Evolutionary conservation across 2,329 filamentous ascomycete species (phyloP), one percentile per base, ranked within the genome.

Genomic region (Phyllosticta citriasiana): DNA sequence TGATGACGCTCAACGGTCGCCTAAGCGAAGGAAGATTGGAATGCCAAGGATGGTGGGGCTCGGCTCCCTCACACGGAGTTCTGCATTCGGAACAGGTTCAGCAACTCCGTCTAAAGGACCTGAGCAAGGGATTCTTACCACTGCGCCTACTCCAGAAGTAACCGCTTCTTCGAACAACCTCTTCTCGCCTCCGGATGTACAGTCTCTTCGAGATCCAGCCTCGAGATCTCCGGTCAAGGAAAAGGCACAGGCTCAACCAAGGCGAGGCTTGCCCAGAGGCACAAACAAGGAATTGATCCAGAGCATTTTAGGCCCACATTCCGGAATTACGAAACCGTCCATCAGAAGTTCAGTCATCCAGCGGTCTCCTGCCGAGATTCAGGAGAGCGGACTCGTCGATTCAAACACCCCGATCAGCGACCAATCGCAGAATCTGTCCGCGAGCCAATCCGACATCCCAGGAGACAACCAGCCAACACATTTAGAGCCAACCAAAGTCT

Each of bases 1-100:
- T 8, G n/a, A 19, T 57, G 51, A 19, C 19, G 12, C 14, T 47
- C 55, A 56, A 51, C 56, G 57, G 53, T 59, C 61, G 7, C 61
- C 57, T 1, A 62, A 62, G 53, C 56, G 61, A 8, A 55, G 55
- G 57, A 62, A 50, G 22, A 27, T 62, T 5, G 57, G 40, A 16
- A 47, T 47, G 6, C 40, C 40, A 5, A 47, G n/a, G n/a, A 47
- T 47, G 40, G 40, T 47, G 6, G 40, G 40, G 14, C 16, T 47
- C 5, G 40, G 40, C 40, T 47, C 40, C 14, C 40, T 47, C 14
- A 16, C 14, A 19, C 40, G 40, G 14, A 47, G 40, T 47, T 47
- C 40, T 19, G 40, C 40, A 4, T 47, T 47, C 14, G n/a, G 40
- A 6, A n/a, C 14, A 47, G 40, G 40, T n/a, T n/a, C 40, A 47